Percentiles rank a stretch among this genome's conserved stretches.
These are phyloP conservation scores for Polytolypa hystricis DNA, from an alignment of 2,329 filamentous ascomycete species.

Conservation along the genomic window DNA sequence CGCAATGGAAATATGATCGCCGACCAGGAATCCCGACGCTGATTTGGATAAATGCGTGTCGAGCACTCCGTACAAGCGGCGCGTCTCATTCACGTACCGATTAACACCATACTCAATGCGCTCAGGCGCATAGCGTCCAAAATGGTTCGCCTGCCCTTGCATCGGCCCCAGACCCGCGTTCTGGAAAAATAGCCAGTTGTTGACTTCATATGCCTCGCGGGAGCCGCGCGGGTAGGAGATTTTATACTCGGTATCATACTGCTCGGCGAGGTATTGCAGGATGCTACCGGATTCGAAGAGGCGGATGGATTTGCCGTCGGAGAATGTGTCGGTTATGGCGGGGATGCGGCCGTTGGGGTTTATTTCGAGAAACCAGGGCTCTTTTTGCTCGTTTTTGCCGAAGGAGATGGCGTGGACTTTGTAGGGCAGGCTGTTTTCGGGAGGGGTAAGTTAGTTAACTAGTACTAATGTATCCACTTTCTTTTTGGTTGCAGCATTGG, in stretches of 20 bases:
- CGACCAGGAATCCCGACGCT: constrained; percentile 42
- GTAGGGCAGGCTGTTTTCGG: constrained; percentile 60
- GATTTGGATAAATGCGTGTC: constrained; percentile 54
- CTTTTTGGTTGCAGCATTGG: constrained; percentile 1
- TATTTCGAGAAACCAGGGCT: constrained; percentile 79
- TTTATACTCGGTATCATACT: constrained; percentile 73
- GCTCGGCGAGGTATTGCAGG: constrained; percentile 70
- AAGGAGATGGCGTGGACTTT: constrained; percentile 63
- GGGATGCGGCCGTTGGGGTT: constrained; percentile 92
- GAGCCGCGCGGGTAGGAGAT: constrained; percentile 65
- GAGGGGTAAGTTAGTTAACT: constrained; percentile 11
- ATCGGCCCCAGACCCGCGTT: constrained; percentile 73
- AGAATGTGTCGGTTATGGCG: constrained; percentile 68
- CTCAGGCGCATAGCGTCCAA: constrained; percentile 69
- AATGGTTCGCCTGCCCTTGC: constrained; percentile 80
- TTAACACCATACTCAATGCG: constrained; percentile 73
- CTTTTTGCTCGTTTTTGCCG: constrained; percentile 65
- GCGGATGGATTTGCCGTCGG: constrained; percentile 59
- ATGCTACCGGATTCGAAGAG: constrained; percentile 79
- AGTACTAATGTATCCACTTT: constrained; percentile 9
- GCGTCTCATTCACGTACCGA: constrained; percentile 71
- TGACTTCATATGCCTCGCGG: constrained; percentile 66
- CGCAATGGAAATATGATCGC: constrained; percentile 42
- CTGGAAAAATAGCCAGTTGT: constrained; percentile 69
- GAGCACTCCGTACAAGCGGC: constrained; percentile 68